These are phyloP conservation scores for Alternaria gansuensis DNA, from an alignment of 2,329 filamentous ascomycete species.

Conservation along the genomic window DNA sequence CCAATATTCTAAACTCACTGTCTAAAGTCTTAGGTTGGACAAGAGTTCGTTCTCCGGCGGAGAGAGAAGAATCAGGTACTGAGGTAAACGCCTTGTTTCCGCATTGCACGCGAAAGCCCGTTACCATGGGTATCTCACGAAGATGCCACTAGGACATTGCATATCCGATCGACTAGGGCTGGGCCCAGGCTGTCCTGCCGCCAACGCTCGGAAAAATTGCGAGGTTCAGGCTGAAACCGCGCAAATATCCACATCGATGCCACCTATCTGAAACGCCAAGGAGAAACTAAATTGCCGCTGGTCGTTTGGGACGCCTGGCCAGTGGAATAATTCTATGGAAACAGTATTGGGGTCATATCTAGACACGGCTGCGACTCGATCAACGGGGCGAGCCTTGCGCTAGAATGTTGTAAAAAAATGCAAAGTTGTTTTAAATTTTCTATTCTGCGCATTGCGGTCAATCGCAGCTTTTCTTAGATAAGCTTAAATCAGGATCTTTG, in stretches of 20 bases:
- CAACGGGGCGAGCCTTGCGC: slow-evolving; percentile 3
- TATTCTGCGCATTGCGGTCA: slow-evolving; percentile 5
- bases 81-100: neutral
- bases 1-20: neutral
- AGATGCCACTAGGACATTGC: neutral
- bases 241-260: slow-evolving; percentile 11
- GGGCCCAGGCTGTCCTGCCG: slow-evolving; percentile 17
- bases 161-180: slow-evolving; percentile 10
- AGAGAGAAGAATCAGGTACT: neutral
- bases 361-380: slow-evolving; percentile 2
- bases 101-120: neutral
- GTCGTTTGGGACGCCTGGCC: slow-evolving; percentile 12
- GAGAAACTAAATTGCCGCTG: slow-evolving; percentile 10
- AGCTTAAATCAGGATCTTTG: slow-evolving; percentile 18
- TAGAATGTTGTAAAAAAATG: slow-evolving; percentile 1
- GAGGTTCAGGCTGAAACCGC: slow-evolving; percentile 24
- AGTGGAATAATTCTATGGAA: slow-evolving; percentile 16
- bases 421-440: slow-evolving; percentile 18
- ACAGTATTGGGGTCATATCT: neutral
- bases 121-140: neutral
- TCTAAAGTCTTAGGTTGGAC: neutral
- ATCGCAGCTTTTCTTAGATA: slow-evolving; percentile 1
- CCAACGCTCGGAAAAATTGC: slow-evolving; percentile 13
- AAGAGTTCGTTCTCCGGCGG: neutral
- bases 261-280: slow-evolving; percentile 14